Percentiles rank a stretch among this genome's conserved stretches.
Evolutionary conservation across 805 yeast species (phyloP).

Genomic region (Suhomyces pyralidae): DNA sequence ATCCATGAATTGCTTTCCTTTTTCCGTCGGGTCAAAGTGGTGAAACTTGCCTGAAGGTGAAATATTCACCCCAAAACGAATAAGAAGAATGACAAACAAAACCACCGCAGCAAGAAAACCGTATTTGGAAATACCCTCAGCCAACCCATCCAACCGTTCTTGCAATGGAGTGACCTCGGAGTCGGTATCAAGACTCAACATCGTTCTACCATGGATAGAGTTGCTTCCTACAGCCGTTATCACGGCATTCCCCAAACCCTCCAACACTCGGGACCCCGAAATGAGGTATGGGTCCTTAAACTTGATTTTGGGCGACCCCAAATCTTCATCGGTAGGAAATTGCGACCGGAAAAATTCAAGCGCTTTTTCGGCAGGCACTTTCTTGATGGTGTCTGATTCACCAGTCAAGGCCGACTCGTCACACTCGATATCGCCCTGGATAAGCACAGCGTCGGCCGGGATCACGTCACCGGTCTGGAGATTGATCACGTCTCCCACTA

Average conservation of each 20-base stretch:
- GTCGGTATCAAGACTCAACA: slow-evolving; percentile 74
- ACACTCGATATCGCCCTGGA: slow-evolving; percentile 75
- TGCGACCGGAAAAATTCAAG: slow-evolving; percentile 27
- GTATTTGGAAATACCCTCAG: slow-evolving; percentile 92
- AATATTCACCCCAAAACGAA: slow-evolving; percentile 65
- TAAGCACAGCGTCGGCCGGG: slow-evolving; percentile 81
- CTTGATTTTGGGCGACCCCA: slow-evolving; percentile 35
- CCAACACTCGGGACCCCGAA: slow-evolving; percentile 84
- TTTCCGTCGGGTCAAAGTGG: slow-evolving; percentile 55
- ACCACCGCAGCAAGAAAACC: slow-evolving; percentile 83
- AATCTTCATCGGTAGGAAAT: slow-evolving; percentile 34
- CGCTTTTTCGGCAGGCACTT: slow-evolving; percentile 52
- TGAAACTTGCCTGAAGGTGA: slow-evolving; percentile 47
- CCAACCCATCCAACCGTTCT: slow-evolving; percentile 71
- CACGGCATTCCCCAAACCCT: slow-evolving; percentile 82
- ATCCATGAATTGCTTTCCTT: slow-evolving; percentile 80
- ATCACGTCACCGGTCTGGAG: slow-evolving; percentile 93
- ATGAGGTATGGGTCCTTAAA: slow-evolving; percentile 79
- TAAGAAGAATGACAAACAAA: slow-evolving; percentile 75
- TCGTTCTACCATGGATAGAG: slow-evolving; percentile 89
- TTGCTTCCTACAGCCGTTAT: slow-evolving; percentile 89
- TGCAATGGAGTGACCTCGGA: slow-evolving; percentile 88
- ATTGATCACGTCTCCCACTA: slow-evolving; percentile 81
- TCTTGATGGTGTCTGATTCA: slow-evolving; percentile 80
- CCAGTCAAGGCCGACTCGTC: slow-evolving; percentile 95